These are phyloP conservation scores for Chara braunii DNA, from an alignment of 139 green algal species.

Conservation along the genomic window DNA sequence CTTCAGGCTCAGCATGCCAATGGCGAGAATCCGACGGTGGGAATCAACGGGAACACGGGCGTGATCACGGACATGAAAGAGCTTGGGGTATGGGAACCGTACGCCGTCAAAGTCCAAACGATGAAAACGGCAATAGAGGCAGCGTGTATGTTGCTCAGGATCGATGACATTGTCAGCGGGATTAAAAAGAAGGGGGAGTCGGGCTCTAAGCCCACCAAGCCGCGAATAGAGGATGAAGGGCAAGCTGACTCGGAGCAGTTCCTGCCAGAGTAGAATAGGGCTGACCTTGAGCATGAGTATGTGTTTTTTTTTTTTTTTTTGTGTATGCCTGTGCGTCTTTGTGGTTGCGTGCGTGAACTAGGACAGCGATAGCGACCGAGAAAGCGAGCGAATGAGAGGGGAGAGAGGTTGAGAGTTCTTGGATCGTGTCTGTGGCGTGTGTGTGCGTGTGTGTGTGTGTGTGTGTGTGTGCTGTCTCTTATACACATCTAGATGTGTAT, in stretches of 20 bases:
- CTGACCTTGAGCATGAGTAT: neutral
- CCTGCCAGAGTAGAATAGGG: constrained; percentile 24
- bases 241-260: constrained; percentile 35
- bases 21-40: constrained; percentile 53
- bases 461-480: too few species aligned
- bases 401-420: too few species aligned
- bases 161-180: constrained; percentile 96
- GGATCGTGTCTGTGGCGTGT: too few species aligned
- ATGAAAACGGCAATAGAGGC: constrained; percentile 92
- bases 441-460: too few species aligned
- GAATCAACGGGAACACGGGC: constrained; percentile 81
- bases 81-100: constrained; percentile 91
- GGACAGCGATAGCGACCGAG: too few species aligned
- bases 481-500: too few species aligned
- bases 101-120: constrained; percentile 88
- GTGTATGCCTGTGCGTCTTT: neutral
- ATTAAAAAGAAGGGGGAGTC: constrained; percentile 69
- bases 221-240: constrained; percentile 49
- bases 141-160: constrained; percentile 89
- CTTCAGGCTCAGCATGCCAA: constrained; percentile 63
- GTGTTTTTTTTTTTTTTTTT: neutral
- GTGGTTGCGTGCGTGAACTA: too few species aligned
- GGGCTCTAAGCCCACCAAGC: constrained; percentile 16
- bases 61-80: constrained; percentile 88
- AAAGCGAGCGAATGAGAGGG: too few species aligned